Base-by-base conservation (phyloP, 768 basidiomycete genomes). In the Multifurca ochricompacta region DNA sequence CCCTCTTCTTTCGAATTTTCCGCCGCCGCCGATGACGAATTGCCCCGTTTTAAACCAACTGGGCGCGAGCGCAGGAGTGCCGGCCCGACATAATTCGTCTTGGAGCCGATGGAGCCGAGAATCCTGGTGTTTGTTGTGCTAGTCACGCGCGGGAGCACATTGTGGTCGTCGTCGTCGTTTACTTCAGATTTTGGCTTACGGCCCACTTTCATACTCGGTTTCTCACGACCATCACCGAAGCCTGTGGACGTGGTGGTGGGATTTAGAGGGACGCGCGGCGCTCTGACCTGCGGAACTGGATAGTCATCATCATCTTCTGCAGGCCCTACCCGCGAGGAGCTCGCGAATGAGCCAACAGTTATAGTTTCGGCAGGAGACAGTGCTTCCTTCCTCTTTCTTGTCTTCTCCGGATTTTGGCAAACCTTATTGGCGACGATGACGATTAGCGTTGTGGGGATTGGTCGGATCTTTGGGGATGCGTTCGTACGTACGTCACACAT, bases 331-430 rank as follows among this genome's bases (percentile, higher is more conserved):
- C 66, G 61, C 1, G 63, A 43, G 13, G 36, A 8, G 23, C 60
- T 32, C 8, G 47, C 31, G 7, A 64, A 65, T 0, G 64, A 53
- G 3, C 60, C 62, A 3, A 74, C n/a, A n/a, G n/a, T n/a, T n/a
- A n/a, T 65, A 37, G 65, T 59, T 2, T 70, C 73, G 28, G 69
- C 65, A 2, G 70, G 66, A 0, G 81, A 77, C 3, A 90, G 72
- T n/a, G 74, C 76, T 23, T 59, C 63, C 52, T 77, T 75, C 25
- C 75, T 74, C 3, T 65, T 69, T 48, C 66, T 73, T 0, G 80
- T 77, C 69, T 83, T 89, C 21, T 82, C 82, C 0, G 87, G 85
- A 58, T 81, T 81, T 68, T 85, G 88, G 70, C 90, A 91, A 3
- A 89, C 76, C 89, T n/a, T n/a, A n/a, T n/a, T 91, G 51, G 13